These are phyloP conservation scores for Nicotiana undulata DNA, from an alignment of 257 asterid genomes.

Conservation along the genomic window DNA sequence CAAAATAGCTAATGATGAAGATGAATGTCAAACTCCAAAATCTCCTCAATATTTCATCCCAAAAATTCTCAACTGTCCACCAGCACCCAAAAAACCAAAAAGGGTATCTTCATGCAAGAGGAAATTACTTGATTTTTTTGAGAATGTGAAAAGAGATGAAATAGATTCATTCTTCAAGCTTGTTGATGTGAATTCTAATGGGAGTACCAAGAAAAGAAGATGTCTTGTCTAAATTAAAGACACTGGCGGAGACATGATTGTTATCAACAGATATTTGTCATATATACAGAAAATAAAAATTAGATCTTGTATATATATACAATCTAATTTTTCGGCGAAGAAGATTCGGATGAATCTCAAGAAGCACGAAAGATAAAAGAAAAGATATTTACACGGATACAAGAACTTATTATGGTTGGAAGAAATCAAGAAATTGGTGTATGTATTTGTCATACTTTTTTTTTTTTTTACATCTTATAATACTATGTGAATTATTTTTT, in stretches of 20 bases:
- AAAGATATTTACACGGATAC: background rate
- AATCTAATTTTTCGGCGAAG: no score
- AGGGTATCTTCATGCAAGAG: slow-evolving; percentile 36
- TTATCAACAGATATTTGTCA: no score
- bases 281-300: no score
- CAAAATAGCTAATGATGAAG: slow-evolving; percentile 11
- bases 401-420: no score
- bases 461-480: background rate
- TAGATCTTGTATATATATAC: no score
- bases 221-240: slow-evolving; percentile 7
- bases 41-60: slow-evolving; percentile 45
- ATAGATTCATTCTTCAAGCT: slow-evolving; percentile 39
- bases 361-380: background rate
- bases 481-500: background rate
- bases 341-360: no score
- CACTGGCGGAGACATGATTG: background rate
- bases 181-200: background rate
- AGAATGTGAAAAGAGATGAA: slow-evolving; percentile 23
- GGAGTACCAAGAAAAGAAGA: slow-evolving; percentile 21
- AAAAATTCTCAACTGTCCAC: slow-evolving; percentile 35
- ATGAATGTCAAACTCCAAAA: slow-evolving; percentile 40
- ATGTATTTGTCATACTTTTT: background rate
- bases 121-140: slow-evolving; percentile 32
- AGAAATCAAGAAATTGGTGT: background rate
- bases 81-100: slow-evolving; percentile 51